Conservation (phyloP, 2,329 filamentous ascomycete species). For the Talaromyces sp. region DNA sequence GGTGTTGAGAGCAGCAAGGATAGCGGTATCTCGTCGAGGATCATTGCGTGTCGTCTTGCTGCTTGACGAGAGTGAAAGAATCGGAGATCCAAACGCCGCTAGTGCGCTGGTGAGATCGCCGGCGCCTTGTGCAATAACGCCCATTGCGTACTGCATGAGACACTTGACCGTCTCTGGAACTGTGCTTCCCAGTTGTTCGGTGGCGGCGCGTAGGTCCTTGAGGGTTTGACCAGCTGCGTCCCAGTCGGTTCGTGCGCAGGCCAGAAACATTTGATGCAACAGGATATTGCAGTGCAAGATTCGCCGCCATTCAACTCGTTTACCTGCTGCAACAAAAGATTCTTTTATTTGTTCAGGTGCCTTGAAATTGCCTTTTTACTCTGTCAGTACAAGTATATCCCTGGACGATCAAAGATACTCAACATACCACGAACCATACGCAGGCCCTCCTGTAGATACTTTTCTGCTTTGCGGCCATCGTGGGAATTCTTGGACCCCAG, state of each 20-base stretch:
- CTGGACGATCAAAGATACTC: conserved; percentile 11
- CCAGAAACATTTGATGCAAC: conserved; percentile 65
- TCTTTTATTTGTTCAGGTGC: conserved; percentile 41
- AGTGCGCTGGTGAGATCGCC: conserved; percentile 69
- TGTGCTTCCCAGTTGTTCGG: conserved; percentile 39
- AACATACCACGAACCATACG: conserved; percentile 44
- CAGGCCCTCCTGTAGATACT: conserved; percentile 56
- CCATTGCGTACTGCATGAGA: conserved; percentile 67
- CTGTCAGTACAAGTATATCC: conserved; percentile 11
- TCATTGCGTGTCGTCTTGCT: conserved; percentile 41
- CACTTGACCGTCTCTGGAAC: conserved; percentile 43
- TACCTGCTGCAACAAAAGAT: conserved; percentile 55
- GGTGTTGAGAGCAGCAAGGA: conserved; percentile 61
- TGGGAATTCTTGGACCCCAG: conserved; percentile 53
- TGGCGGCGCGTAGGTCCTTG: conserved; percentile 47
- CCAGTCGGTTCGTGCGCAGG: conserved; percentile 69
- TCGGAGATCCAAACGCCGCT: conserved; percentile 58
- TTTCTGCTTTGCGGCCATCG: conserved; percentile 51
- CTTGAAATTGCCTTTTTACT: conserved; percentile 29
- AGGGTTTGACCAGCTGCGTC: conserved; percentile 57
- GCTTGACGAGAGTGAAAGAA: conserved; percentile 51
- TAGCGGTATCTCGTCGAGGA: conserved; percentile 58
- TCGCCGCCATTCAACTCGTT: conserved; percentile 60
- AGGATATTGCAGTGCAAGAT: conserved; percentile 65
- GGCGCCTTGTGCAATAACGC: conserved; percentile 70